Evolutionary conservation across 2,329 filamentous ascomycete genomes (phyloP).

Genomic region (Xylariaceae sp.): DNA sequence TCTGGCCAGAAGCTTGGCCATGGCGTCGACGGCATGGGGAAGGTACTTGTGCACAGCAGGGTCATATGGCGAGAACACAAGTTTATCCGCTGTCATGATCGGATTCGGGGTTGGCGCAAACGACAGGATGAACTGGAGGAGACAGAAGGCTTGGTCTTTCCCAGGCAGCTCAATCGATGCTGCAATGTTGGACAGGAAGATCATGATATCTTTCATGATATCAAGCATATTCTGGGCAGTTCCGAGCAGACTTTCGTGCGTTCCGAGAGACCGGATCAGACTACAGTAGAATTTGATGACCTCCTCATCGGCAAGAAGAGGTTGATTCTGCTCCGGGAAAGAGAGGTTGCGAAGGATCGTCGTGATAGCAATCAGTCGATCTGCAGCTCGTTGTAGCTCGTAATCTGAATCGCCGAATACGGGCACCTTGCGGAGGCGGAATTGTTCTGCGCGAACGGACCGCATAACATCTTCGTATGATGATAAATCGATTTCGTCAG

Average conservation of each 20-base stretch:
- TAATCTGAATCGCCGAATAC: slow-evolving; percentile 72
- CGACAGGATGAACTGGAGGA: slow-evolving; percentile 82
- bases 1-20: slow-evolving; percentile 85
- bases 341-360: slow-evolving; percentile 91
- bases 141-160: slow-evolving; percentile 78
- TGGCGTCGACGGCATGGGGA: slow-evolving; percentile 79
- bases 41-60: slow-evolving; percentile 80
- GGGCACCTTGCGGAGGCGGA: slow-evolving; percentile 65
- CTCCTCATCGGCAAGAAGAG: slow-evolving; percentile 64
- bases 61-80: slow-evolving; percentile 78
- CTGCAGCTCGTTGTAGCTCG: slow-evolving; percentile 78
- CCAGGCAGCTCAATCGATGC: slow-evolving; percentile 74
- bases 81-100: slow-evolving; percentile 46
- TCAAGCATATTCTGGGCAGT: slow-evolving; percentile 82
- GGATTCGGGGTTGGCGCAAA: slow-evolving; percentile 80
- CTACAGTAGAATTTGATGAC: slow-evolving; percentile 81
- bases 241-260: slow-evolving; percentile 78
- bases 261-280: slow-evolving; percentile 81
- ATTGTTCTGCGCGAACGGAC: slow-evolving; percentile 68
- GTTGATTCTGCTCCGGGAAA: slow-evolving; percentile 70
- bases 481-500: slow-evolving; percentile 75
- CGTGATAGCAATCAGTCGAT: slow-evolving; percentile 82
- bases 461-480: slow-evolving; percentile 85
- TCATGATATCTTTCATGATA: slow-evolving; percentile 93
- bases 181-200: slow-evolving; percentile 83